Base-by-base conservation (phyloP, 345 rosid species). In the Populus alba region DNA sequence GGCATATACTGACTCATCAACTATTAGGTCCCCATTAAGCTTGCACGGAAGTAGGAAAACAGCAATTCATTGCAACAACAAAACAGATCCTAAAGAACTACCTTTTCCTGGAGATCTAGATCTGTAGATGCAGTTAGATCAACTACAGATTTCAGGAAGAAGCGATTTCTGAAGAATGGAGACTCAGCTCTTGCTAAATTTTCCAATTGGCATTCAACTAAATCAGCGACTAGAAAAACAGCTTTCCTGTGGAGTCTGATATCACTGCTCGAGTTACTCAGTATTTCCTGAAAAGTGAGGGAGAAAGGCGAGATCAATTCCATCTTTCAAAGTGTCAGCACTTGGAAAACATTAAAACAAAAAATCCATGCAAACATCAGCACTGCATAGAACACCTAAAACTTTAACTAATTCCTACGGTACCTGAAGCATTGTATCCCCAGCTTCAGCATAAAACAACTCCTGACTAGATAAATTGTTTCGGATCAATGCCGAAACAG, bases 81-180 rank as follows among this genome's bases (percentile, higher is more conserved):
- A 23, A 4, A 17, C 31, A 47, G 27, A 68, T 73, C 66, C 76
- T n/a, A 35, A 68, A 7, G 33, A 63, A 33, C 63, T 73, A 89
- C 99, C 98, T 96, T 96, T 77, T 96, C 97, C 82, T 89, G 99
- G 83, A 94, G 91, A 87, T 96, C 97, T 77, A 92, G 92, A 85
- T 96, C 97, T 55, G 77, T 51, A 15, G 88, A 86, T 67, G 77
- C 51, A 13, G 87, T 86, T 63, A 91, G 87, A 85, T 94, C 94
- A 73, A 96, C 95, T 39, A 94, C 81, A 11, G 97, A 86, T 88
- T 96, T 92, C 77, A 96, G 81, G 80, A 96, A 90, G 53, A 85
- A 41, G 51, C 37, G 87, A 80, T 87, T 88, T 78, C 86, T 76
- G 80, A 96, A 88, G 78, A 89, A 82, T 25, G 89, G 88, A 55